Evolutionary conservation across 345 rosid genomes (phyloP).

Genomic region (Eucalyptus erythrocorys): DNA sequence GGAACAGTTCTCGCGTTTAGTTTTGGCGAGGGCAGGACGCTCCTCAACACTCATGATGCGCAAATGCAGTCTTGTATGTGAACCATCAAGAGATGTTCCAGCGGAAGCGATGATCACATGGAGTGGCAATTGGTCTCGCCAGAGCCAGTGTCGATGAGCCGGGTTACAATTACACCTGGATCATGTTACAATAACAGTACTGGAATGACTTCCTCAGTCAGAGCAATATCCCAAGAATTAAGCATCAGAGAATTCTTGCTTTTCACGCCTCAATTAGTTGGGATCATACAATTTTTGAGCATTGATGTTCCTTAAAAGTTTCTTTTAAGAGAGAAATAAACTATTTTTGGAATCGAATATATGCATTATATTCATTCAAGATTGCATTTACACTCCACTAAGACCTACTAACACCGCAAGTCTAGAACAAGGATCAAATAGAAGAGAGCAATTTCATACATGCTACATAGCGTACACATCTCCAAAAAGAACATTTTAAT

Average conservation of each 20-base stretch:
- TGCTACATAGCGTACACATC: too few species aligned
- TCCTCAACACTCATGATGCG: background rate
- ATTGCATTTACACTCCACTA: background rate
- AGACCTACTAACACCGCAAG: background rate
- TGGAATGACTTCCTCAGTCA: background rate
- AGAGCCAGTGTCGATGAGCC: background rate
- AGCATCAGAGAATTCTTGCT: background rate
- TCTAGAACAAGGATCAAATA: background rate
- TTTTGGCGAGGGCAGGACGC: background rate
- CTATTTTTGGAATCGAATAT: background rate
- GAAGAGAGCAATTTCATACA: background rate
- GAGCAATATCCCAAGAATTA: background rate
- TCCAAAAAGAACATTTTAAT: too few species aligned
- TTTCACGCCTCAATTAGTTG: background rate
- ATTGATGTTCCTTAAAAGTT: background rate
- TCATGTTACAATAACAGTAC: background rate
- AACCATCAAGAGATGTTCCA: background rate
- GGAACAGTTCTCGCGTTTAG: background rate
- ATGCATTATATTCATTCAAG: background rate
- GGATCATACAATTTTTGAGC: background rate
- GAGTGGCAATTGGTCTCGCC: background rate
- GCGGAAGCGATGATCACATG: background rate
- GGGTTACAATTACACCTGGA: background rate
- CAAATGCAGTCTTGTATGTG: background rate
- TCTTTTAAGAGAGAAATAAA: background rate